phyloP scores from a whole-genome alignment of 192 early-diverging fungal genomes.

The Coemansia sp. region DNA sequence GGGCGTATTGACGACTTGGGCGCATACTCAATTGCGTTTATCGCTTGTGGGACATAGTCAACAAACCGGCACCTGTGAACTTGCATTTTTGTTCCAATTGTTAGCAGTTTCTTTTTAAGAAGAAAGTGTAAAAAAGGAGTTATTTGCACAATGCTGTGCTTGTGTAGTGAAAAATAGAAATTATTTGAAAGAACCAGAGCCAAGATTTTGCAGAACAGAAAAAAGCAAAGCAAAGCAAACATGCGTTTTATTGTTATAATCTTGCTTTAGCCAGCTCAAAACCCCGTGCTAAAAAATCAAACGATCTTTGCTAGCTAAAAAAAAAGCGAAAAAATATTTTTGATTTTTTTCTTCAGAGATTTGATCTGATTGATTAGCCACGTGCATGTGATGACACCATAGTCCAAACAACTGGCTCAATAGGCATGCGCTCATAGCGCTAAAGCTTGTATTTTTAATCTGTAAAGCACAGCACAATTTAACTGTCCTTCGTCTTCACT shows the following conservation, averaged over 20 bases:
- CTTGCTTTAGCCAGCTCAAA: no score
- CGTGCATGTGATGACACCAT: not conserved
- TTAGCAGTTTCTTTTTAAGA: not conserved
- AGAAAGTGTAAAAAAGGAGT: no score
- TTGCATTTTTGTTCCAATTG: constrained; percentile 54
- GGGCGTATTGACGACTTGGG: constrained; percentile 57
- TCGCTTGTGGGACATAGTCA: constrained; percentile 79
- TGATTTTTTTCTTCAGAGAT: not conserved
- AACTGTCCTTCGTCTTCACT: not conserved
- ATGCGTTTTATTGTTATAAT: no score
- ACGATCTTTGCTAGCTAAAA: no score
- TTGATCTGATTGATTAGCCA: not conserved
- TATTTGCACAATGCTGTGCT: not conserved
- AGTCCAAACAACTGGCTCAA: not conserved
- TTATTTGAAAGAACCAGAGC: not conserved
- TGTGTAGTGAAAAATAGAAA: not conserved
- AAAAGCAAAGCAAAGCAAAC: not conserved
- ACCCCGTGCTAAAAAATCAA: no score
- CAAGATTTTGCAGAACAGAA: constrained; percentile 2
- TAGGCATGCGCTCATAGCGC: no score
- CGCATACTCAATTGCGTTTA: constrained; percentile 79
- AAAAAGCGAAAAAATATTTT: not conserved
- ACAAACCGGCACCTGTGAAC: constrained; percentile 86
- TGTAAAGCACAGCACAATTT: no score
- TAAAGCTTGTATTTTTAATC: no score